These are phyloP conservation scores for Phytopythium vexans DNA, from an alignment of 352 stramenopile species.

Conservation along the genomic window DNA sequence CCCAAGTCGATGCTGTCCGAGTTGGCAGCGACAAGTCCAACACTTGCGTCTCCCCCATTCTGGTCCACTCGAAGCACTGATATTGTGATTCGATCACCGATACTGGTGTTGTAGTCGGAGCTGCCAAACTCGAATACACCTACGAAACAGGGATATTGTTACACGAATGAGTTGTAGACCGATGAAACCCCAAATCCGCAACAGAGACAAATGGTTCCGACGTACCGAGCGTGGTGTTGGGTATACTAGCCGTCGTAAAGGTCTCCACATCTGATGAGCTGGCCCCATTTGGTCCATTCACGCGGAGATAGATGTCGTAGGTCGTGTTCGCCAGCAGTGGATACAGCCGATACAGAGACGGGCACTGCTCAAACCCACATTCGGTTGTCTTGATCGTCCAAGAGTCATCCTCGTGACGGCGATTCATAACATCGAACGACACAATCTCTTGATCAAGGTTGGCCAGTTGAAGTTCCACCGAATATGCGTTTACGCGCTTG, in stretches of 20 bases:
- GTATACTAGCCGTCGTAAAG: conserved; percentile 10
- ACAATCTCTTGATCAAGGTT: conserved; percentile 33
- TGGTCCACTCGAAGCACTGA: conserved; percentile 29
- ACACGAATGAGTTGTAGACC: no score
- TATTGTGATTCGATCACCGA: conserved; percentile 15
- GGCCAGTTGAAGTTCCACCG: no score
- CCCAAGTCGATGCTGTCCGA: conserved; percentile 21
- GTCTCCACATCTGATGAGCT: conserved; percentile 6
- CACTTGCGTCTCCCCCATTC: conserved; percentile 20
- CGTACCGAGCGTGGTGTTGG: conserved; percentile 10
- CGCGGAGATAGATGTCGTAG: conserved; percentile 25
- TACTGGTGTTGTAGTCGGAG: conserved; percentile 13
- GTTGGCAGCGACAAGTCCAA: conserved; percentile 30
- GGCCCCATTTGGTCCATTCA: conserved; percentile 23
- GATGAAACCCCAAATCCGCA: no score
- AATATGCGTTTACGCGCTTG: no score
- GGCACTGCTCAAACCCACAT: conserved; percentile 3
- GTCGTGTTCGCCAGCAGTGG: conserved; percentile 9
- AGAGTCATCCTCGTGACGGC: background rate
- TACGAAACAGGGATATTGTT: background rate
- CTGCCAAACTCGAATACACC: conserved; percentile 19
- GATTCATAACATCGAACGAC: conserved; percentile 24
- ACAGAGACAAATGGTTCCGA: background rate
- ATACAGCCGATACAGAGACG: conserved; percentile 13
- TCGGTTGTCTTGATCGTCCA: background rate